phyloP scores from a whole-genome alignment of 805 yeast species.

The Schwanniomyces pseudopolymorphus region DNA sequence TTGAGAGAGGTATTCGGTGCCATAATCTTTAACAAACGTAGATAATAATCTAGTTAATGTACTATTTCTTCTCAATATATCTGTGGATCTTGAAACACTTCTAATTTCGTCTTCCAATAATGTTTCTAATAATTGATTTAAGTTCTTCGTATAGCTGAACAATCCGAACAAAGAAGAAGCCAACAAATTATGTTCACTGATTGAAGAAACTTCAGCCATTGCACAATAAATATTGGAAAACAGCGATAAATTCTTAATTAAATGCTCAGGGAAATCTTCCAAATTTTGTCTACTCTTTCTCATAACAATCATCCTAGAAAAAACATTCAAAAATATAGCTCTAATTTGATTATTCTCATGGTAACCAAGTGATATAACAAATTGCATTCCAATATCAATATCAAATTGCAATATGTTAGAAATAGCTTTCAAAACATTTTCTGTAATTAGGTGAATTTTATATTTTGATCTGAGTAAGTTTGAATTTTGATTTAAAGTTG shows the following conservation, averaged over 20 bases:
- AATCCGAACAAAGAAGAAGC: constrained; percentile 64
- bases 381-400: constrained; percentile 72
- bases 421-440: constrained; percentile 62
- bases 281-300: constrained; percentile 21
- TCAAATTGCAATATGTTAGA: constrained; percentile 72
- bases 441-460: constrained; percentile 56
- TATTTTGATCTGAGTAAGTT: constrained; percentile 38
- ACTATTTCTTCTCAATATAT: constrained; percentile 76
- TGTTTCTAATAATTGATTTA: constrained; percentile 49
- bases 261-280: constrained; percentile 28
- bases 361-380: constrained; percentile 76
- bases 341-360: constrained; percentile 65
- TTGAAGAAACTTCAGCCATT: constrained; percentile 61
- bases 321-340: constrained; percentile 73
- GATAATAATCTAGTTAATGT: constrained; percentile 78
- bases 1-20: constrained; percentile 53
- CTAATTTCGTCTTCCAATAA: constrained; percentile 63
- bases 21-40: constrained; percentile 66
- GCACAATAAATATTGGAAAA: constrained; percentile 48
- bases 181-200: constrained; percentile 66
- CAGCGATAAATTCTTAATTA: constrained; percentile 28
- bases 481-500: constrained; percentile 18
- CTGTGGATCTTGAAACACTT: constrained; percentile 60
- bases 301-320: constrained; percentile 59
- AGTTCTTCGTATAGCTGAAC: constrained; percentile 38